phyloP scores from a whole-genome alignment of 208 protist species.

The Trypanosoma grayi region DNA sequence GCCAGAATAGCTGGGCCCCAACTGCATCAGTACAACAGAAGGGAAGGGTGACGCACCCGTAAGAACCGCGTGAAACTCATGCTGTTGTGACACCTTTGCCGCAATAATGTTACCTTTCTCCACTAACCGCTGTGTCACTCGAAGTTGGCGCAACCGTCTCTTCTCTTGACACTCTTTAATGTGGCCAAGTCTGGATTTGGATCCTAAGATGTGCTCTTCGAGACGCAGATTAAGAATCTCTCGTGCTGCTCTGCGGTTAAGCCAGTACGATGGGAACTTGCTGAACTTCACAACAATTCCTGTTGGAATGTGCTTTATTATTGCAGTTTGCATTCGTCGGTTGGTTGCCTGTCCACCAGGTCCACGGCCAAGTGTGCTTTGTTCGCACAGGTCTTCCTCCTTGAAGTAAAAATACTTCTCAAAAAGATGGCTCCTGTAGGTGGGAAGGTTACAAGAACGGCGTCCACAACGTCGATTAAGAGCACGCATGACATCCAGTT shows the following conservation, averaged over 20 bases:
- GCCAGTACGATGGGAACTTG: constrained; percentile 81
- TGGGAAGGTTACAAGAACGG: constrained; percentile 29
- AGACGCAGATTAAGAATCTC: constrained; percentile 73
- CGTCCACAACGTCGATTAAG: constrained; percentile 35
- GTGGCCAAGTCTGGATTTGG: constrained; percentile 48
- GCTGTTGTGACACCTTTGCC: constrained; percentile 28
- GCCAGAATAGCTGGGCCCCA: constrained; percentile 5
- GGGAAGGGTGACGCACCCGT: constrained; percentile 25
- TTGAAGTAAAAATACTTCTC: constrained; percentile 71
- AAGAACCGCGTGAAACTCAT: constrained; percentile 50
- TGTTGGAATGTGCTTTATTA: constrained; percentile 64
- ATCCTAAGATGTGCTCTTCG: constrained; percentile 64
- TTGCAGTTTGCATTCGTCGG: constrained; percentile 79
- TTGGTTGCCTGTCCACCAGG: constrained; percentile 89
- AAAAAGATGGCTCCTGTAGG: constrained; percentile 61
- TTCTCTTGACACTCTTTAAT: constrained; percentile 20
- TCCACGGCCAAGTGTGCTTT: constrained; percentile 75
- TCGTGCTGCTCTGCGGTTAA: constrained; percentile 76
- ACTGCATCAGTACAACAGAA: constrained; percentile 11
- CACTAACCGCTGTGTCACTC: constrained; percentile 9
- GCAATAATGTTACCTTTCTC: constrained; percentile 39
- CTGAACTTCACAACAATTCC: constrained; percentile 79
- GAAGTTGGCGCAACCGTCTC: constrained; percentile 6
- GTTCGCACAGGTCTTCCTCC: constrained; percentile 73
- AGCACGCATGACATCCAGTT: constrained; percentile 59